Evolutionary conservation across 139 green algal species (phyloP).

Genomic region (Micromonas pusilla): DNA sequence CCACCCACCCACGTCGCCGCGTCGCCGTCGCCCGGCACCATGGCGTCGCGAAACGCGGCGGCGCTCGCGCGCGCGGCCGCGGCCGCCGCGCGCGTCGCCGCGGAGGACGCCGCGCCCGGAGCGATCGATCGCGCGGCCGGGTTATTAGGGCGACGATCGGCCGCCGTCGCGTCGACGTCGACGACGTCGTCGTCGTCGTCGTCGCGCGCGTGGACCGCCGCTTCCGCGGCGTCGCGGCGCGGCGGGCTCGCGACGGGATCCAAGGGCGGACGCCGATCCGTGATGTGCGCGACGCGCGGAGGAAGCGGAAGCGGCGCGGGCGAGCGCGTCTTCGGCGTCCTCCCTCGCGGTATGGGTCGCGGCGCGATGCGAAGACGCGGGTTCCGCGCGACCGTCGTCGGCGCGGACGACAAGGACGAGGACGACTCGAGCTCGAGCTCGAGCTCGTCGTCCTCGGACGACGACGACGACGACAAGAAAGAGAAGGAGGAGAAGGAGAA

Average conservation of each 20-base stretch:
- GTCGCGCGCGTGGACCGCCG: background rate
- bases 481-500: background rate
- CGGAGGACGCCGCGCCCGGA: too few species aligned
- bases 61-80: background rate
- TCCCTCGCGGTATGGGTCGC: background rate
- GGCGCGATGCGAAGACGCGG: background rate
- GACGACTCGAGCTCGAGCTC: background rate
- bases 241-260: background rate
- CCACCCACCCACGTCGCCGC: background rate
- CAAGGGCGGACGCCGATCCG: background rate
- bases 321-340: background rate
- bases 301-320: background rate
- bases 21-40: background rate
- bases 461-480: background rate
- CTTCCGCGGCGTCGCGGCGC: background rate
- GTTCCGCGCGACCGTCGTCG: background rate
- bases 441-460: too few species aligned
- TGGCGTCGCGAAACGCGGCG: background rate
- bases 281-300: background rate
- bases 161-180: background rate
- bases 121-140: background rate
- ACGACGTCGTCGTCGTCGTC: background rate
- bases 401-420: background rate
- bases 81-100: background rate
- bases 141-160: background rate